Evolutionary conservation across 345 rosid genomes (phyloP).

Genomic region (Rhodamnia argentea): DNA sequence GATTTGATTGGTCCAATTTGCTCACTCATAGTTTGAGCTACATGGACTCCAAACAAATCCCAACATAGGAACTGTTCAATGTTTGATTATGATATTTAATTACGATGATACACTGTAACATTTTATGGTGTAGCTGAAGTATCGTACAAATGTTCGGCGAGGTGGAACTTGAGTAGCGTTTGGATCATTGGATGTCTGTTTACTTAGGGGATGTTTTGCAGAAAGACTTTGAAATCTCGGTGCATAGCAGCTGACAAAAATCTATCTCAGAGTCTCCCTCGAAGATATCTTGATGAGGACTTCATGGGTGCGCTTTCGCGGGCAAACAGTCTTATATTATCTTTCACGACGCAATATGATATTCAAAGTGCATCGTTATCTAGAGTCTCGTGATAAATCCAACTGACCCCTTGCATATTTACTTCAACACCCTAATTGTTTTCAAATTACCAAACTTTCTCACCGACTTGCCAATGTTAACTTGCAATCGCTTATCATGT

Average conservation of each 20-base stretch:
- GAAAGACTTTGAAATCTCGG: background rate
- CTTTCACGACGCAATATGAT: accelerated
- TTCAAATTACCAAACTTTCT: background rate
- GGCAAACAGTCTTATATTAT: background rate
- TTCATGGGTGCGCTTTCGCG: no score
- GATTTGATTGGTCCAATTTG: no score
- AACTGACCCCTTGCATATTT: no score
- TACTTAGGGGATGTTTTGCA: accelerated
- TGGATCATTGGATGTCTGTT: background rate
- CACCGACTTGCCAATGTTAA: background rate
- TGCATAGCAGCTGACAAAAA: background rate
- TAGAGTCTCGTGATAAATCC: background rate
- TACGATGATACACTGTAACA: background rate
- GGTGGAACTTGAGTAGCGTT: background rate
- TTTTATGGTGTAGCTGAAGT: background rate
- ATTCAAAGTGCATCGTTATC: background rate
- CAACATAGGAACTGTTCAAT: no score
- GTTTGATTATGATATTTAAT: background rate
- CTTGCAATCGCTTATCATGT: background rate
- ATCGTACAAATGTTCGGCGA: background rate
- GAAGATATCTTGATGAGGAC: background rate
- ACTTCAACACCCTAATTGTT: background rate
- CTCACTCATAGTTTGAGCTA: no score
- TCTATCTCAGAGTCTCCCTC: no score
- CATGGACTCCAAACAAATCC: no score